Evolutionary conservation across 352 stramenopile genomes (phyloP).

Genomic region (Phytophthora fragariae): DNA sequence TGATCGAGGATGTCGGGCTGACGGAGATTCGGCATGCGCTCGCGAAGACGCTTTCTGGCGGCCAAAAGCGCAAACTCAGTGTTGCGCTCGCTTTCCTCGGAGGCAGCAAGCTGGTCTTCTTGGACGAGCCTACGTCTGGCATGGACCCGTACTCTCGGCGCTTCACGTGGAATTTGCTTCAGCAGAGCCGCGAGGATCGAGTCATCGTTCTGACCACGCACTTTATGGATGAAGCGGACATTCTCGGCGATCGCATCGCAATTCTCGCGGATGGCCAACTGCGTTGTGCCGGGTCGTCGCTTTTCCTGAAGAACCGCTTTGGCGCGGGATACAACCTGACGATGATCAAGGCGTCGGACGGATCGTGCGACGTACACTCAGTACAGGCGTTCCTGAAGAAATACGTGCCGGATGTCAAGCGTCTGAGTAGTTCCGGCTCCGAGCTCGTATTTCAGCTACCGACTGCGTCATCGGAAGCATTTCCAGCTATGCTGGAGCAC

Average conservation of each 20-base stretch:
- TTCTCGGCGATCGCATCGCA: slow-evolving; percentile 82
- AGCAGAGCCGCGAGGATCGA: slow-evolving; percentile 76
- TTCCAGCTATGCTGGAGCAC: slow-evolving; percentile 91
- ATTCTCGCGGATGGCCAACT: slow-evolving; percentile 95
- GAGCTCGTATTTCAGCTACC: slow-evolving; percentile 97
- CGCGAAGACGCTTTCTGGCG: slow-evolving; percentile 84
- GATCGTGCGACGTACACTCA: slow-evolving; percentile 39
- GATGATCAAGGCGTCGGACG: slow-evolving; percentile 47
- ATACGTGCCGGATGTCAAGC: slow-evolving; percentile 67
- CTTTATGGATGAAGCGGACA: slow-evolving; percentile 91
- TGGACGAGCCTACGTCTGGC: slow-evolving; percentile 94
- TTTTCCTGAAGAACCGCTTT: slow-evolving; percentile 96
- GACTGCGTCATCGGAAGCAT: slow-evolving; percentile 71
- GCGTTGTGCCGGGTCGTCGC: slow-evolving; percentile 82
- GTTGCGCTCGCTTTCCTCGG: slow-evolving; percentile 96
- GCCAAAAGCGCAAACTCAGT: slow-evolving; percentile 96
- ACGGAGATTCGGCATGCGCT: slow-evolving; percentile 83
- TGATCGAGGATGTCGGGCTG: slow-evolving; percentile 88
- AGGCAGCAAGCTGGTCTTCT: slow-evolving; percentile 89
- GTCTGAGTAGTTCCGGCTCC: slow-evolving; percentile 93
- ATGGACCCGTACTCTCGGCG: slow-evolving; percentile 96
- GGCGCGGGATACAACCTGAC: slow-evolving; percentile 92
- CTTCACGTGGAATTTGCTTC: slow-evolving; percentile 95
- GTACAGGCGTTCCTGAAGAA: slow-evolving; percentile 49
- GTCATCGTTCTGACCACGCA: slow-evolving; percentile 86